Evolutionary conservation across 352 stramenopile genomes (phyloP).

Genomic region (Phytophthora pisi): DNA sequence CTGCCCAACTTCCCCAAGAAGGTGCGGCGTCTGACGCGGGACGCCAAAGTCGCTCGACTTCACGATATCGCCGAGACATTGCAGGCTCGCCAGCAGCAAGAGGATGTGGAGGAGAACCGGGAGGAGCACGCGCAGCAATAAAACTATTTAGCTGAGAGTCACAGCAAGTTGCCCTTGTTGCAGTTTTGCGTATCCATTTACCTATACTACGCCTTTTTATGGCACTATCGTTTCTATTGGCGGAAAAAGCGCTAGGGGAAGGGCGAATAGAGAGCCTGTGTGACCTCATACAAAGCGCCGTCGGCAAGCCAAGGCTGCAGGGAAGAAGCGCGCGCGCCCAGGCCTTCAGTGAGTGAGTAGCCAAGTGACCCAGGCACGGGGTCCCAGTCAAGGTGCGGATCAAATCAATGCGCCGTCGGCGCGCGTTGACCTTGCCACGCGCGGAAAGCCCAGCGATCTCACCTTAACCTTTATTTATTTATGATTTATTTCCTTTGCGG

Average conservation of each 20-base stretch:
- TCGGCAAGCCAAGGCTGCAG: conserved; percentile 16
- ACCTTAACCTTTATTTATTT: not conserved
- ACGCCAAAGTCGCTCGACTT: conserved; percentile 32
- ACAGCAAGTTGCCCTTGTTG: not conserved
- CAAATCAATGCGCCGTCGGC: not conserved
- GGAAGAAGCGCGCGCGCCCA: conserved; percentile 7
- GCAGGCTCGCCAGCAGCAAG: conserved; percentile 29
- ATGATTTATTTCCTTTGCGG: not conserved
- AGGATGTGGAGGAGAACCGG: not conserved
- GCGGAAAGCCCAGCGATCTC: not conserved
- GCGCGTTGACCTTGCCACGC: not conserved
- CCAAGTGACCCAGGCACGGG: conserved; percentile 1
- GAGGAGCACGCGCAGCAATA: conserved; percentile 6
- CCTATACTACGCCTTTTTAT: not conserved
- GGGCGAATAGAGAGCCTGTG: conserved; percentile 15
- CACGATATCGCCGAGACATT: conserved; percentile 40
- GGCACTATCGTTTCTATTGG: conserved; percentile 8
- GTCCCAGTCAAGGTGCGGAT: conserved; percentile 20
- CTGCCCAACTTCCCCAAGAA: conserved; percentile 55
- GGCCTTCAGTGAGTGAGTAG: conserved; percentile 18
- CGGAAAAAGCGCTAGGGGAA: not conserved
- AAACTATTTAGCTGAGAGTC: conserved; percentile 21
- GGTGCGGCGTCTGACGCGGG: conserved; percentile 2
- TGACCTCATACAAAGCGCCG: conserved; percentile 26
- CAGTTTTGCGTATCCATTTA: conserved; percentile 12